Evolutionary conservation across 75 land plant species (phyloP).

Genomic region (Adiantum capillusveneris): DNA sequence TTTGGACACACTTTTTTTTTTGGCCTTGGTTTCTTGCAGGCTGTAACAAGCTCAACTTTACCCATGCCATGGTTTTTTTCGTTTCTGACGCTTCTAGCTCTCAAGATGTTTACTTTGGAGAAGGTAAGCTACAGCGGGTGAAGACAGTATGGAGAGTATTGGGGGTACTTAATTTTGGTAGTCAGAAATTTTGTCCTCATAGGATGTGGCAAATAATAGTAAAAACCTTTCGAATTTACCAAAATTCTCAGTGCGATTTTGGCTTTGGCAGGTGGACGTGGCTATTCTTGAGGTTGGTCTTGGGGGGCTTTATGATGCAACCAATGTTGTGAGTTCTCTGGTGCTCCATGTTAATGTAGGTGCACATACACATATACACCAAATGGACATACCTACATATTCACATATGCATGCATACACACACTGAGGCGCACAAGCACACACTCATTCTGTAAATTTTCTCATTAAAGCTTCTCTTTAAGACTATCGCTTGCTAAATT

Average conservation of each 20-base stretch:
- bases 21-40: slow-evolving; percentile 28
- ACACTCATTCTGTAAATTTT: neutral
- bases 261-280: slow-evolving; percentile 74
- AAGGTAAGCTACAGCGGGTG: slow-evolving; percentile 30
- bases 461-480: too few species aligned
- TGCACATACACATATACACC: neutral
- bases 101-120: slow-evolving; percentile 78
- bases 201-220: too few species aligned
- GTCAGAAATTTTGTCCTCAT: too few species aligned
- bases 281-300: slow-evolving; percentile 94
- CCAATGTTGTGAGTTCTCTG: slow-evolving; percentile 70
- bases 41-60: slow-evolving; percentile 32
- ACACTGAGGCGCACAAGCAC: neutral
- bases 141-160: neutral
- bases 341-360: too few species aligned
- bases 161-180: too few species aligned
- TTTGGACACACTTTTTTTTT: too few species aligned
- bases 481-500: too few species aligned
- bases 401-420: neutral
- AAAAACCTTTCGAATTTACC: too few species aligned
- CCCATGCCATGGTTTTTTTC: slow-evolving; percentile 84
- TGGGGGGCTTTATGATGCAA: slow-evolving; percentile 95
- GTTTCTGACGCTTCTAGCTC: slow-evolving; percentile 77
- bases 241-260: neutral
- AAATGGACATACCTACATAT: neutral